Conservation (phyloP, 257 asterid genomes). For the Craterostigma plantagineum region DNA sequence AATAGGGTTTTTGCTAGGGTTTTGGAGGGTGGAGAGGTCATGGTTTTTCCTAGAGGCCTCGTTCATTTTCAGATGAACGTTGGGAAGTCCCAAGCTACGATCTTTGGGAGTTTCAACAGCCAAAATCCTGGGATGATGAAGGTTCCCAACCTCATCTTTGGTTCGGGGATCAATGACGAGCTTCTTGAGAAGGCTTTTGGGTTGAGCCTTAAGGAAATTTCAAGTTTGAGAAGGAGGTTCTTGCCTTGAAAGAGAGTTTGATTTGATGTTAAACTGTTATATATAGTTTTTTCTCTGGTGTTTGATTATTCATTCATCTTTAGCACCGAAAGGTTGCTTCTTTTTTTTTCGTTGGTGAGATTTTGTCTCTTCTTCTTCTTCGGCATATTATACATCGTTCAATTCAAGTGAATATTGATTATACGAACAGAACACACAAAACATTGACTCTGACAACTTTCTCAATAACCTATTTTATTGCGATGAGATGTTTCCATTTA, state of each 20-base stretch:
- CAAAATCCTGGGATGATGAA: slow-evolving; percentile 65
- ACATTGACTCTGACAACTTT: too few relatives aligned
- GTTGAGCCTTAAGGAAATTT: slow-evolving; percentile 39
- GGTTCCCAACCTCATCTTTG: slow-evolving; percentile 50
- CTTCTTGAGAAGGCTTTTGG: slow-evolving; percentile 57
- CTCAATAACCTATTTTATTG: too few relatives aligned
- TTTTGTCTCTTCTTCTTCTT: too few relatives aligned
- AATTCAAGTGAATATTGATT: too few relatives aligned
- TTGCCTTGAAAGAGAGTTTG: too few relatives aligned
- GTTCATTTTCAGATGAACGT: slow-evolving; percentile 72
- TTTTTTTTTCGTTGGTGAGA: too few relatives aligned
- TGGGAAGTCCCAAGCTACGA: slow-evolving; percentile 33
- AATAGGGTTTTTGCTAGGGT: slow-evolving; percentile 47
- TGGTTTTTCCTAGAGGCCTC: slow-evolving; percentile 66
- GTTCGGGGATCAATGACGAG: slow-evolving; percentile 37
- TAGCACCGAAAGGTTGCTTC: too few relatives aligned
- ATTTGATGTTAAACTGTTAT: slow-evolving; percentile 12
- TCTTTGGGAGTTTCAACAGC: slow-evolving; percentile 56
- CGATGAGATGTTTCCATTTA: too few relatives aligned
- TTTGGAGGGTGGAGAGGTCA: slow-evolving; percentile 59
- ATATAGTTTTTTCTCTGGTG: not conserved
- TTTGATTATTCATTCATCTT: too few relatives aligned
- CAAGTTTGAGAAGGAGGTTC: slow-evolving; percentile 41
- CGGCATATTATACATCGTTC: too few relatives aligned
- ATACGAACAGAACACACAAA: too few relatives aligned